These are phyloP conservation scores for Dothistroma septosporum DNA, from an alignment of 2,329 filamentous ascomycete genomes.

Conservation along the genomic window DNA sequence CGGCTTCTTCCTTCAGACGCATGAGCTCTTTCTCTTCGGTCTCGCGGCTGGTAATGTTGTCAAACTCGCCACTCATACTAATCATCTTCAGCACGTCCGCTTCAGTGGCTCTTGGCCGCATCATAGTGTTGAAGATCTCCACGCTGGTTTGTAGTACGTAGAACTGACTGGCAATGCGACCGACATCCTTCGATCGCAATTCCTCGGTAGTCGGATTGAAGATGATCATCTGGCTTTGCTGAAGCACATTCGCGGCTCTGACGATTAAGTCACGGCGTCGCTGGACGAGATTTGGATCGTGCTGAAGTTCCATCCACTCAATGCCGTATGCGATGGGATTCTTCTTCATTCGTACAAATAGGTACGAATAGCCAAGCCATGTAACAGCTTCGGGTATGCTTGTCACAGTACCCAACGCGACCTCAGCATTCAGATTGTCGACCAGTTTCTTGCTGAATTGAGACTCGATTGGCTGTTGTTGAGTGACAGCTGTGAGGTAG, in stretches of 20 bases:
- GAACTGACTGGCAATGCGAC: conserved; percentile 93
- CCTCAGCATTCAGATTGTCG: conserved; percentile 94
- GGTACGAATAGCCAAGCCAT: conserved; percentile 96
- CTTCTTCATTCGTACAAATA: conserved; percentile 93
- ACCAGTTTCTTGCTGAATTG: conserved; percentile 89
- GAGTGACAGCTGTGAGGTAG: conserved; percentile 87
- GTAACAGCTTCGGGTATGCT: conserved; percentile 90
- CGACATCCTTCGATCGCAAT: conserved; percentile 88
- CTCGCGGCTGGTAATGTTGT: conserved; percentile 91
- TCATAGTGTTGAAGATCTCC: conserved; percentile 93
- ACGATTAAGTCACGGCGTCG: conserved; percentile 80
- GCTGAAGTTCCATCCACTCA: conserved; percentile 82
- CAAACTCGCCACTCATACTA: conserved; percentile 94
- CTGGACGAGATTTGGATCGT: conserved; percentile 84
- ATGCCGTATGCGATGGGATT: conserved; percentile 92
- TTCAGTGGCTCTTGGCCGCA: conserved; percentile 79
- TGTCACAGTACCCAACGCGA: conserved; percentile 88
- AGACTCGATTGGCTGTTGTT: conserved; percentile 97
- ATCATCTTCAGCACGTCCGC: conserved; percentile 95
- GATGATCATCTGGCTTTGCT: conserved; percentile 97
- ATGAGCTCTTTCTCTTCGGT: conserved; percentile 84
- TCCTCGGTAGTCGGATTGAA: conserved; percentile 95
- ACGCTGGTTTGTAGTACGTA: conserved; percentile 93
- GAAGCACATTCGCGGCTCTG: conserved; percentile 78
- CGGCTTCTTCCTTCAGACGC: conserved; percentile 63